These are phyloP conservation scores for Penicillium psychrosexuale DNA, from an alignment of 2,329 filamentous ascomycete genomes.

Conservation along the genomic window DNA sequence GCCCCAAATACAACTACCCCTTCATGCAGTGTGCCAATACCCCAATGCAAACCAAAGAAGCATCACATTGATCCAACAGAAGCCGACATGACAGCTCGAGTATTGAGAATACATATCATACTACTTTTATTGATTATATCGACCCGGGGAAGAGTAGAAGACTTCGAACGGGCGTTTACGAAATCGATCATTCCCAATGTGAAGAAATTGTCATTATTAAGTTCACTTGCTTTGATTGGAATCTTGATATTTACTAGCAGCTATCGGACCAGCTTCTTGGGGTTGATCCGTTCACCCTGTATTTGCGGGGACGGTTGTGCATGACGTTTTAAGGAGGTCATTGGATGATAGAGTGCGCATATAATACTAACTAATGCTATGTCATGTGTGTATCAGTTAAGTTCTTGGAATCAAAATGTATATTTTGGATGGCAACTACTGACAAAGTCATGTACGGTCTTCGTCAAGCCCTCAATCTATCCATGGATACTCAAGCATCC, in stretches of 20 bases:
- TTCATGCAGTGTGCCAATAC: not conserved
- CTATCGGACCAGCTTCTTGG: not conserved
- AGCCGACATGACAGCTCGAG: not conserved
- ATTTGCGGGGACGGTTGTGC: too few relatives aligned
- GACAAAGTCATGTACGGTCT: too few relatives aligned
- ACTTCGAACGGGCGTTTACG: not conserved
- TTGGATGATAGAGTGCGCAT: too few relatives aligned
- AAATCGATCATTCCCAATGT: not conserved
- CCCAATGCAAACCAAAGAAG: not conserved
- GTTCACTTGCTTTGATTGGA: not conserved
- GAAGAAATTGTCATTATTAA: not conserved
- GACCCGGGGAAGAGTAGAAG: not conserved
- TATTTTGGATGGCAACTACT: too few relatives aligned
- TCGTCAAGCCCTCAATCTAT: too few relatives aligned
- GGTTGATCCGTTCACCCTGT: not conserved
- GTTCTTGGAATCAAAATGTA: too few relatives aligned
- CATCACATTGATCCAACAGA: not conserved
- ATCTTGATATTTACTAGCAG: not conserved
- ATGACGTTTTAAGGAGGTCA: too few relatives aligned
- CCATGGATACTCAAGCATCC: not conserved
- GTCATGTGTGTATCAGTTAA: too few relatives aligned
- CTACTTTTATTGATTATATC: not conserved
- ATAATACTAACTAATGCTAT: too few relatives aligned
- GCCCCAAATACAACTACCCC: not conserved
- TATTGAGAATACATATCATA: constrained; percentile 25